Evolutionary conservation across 1,139 yeast species (phyloP).

Genomic region (Debaryomycetaceae sp.): DNA sequence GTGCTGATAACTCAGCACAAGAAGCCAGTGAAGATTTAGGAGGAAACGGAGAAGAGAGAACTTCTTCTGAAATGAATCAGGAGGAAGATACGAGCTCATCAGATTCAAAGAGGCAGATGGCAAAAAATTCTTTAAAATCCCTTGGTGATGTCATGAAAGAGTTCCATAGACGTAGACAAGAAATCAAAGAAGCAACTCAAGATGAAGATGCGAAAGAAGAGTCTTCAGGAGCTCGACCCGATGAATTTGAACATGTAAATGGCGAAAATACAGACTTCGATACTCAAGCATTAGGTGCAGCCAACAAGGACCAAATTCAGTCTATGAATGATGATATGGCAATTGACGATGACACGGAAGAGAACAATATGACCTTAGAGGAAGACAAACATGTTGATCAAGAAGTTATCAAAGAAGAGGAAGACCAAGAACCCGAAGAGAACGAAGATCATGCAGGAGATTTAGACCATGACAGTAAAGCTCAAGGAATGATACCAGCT

Average conservation of each 20-base stretch:
- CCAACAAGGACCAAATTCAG: constrained; percentile 76
- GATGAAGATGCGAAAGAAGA: constrained; percentile 47
- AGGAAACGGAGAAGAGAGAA: constrained; percentile 52
- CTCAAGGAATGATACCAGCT: not conserved
- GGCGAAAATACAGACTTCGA: constrained; percentile 74
- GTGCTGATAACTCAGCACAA: constrained; percentile 65
- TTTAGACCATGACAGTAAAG: constrained; percentile 8
- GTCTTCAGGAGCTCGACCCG: constrained; percentile 65
- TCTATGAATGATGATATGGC: constrained; percentile 81
- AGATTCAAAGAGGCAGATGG: constrained; percentile 67
- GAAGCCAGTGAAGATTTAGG: constrained; percentile 73
- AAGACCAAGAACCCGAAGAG: constrained; percentile 44
- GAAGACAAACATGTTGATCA: constrained; percentile 23
- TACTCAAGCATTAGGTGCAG: constrained; percentile 92
- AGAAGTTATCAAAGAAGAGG: constrained; percentile 43
- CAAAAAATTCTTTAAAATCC: constrained; percentile 79
- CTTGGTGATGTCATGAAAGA: constrained; percentile 89
- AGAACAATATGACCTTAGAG: constrained; percentile 17
- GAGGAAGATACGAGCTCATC: constrained; percentile 29
- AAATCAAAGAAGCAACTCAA: constrained; percentile 61
- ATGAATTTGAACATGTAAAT: constrained; percentile 88
- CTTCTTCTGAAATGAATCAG: constrained; percentile 47
- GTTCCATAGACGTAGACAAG: constrained; percentile 87
- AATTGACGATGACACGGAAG: constrained; percentile 61
- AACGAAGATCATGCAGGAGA: constrained; percentile 22